Evolutionary conservation across 2,329 filamentous ascomycete species (phyloP).

Genomic region (Microascus cirrosus): DNA sequence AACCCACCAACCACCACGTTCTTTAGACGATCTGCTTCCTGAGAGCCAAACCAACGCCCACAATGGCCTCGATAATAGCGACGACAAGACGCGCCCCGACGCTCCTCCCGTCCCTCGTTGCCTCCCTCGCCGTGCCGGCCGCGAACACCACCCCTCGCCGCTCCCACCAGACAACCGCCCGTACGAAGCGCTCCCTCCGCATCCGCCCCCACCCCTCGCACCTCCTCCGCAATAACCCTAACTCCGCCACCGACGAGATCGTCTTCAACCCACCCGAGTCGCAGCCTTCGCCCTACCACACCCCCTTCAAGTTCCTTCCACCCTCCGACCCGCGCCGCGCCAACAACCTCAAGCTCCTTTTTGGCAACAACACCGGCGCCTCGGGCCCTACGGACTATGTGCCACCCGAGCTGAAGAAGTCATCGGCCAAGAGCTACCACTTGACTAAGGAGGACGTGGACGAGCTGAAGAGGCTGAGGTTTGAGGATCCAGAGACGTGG

Average conservation of each 20-base stretch:
- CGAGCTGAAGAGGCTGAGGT: slow-evolving; percentile 47
- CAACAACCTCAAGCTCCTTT: slow-evolving; percentile 33
- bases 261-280: slow-evolving; percentile 48
- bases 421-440: slow-evolving; percentile 28
- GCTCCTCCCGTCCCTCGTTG: slow-evolving; percentile 16
- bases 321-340: slow-evolving; percentile 40
- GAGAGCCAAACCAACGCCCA: background rate
- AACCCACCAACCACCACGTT: background rate
- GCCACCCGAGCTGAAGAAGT: slow-evolving; percentile 16
- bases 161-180: slow-evolving; percentile 38
- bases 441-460: slow-evolving; percentile 42
- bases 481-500: slow-evolving; percentile 42
- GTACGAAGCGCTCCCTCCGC: slow-evolving; percentile 46
- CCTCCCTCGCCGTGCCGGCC: slow-evolving; percentile 10
- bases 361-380: slow-evolving; percentile 17
- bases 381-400: slow-evolving; percentile 12
- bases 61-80: slow-evolving; percentile 24
- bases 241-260: slow-evolving; percentile 24
- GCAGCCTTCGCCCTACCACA: slow-evolving; percentile 47
- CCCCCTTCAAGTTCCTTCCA: slow-evolving; percentile 56
- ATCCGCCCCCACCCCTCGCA: slow-evolving; percentile 52
- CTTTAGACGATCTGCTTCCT: background rate
- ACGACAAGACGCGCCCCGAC: slow-evolving; percentile 17
- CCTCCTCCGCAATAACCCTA: slow-evolving; percentile 23
- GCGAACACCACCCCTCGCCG: slow-evolving; percentile 16